Evolutionary conservation across 23 red algal species (phyloP).

Genomic region (Gracilaria vermiculophylla): DNA sequence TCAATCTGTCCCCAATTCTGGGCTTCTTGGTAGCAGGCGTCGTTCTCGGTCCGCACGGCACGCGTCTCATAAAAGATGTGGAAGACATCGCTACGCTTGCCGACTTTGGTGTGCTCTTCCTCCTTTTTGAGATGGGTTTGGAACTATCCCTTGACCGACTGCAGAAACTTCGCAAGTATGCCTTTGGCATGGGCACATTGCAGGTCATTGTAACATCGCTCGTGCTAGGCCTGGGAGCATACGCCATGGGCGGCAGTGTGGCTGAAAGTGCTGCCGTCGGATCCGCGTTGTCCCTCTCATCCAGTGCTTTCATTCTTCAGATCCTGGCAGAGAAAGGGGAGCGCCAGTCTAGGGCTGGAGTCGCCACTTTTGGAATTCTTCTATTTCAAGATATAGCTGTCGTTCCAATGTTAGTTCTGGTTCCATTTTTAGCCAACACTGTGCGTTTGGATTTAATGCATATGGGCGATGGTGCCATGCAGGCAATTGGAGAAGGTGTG

Average conservation of each 20-base stretch:
- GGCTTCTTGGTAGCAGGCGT: conserved; percentile 89
- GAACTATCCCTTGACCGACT: conserved; percentile 91
- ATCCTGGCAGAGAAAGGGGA: conserved; percentile 89
- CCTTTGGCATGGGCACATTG: conserved; percentile 80
- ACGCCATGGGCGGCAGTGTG: conserved; percentile 69
- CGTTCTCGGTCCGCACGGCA: conserved; percentile 82
- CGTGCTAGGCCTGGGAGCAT: conserved; percentile 76
- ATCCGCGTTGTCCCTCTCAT: conserved; percentile 82
- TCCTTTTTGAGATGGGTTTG: conserved; percentile 98
- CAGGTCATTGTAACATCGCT: conserved; percentile 76
- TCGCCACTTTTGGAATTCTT: conserved; percentile 90
- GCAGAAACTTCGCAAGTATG: conserved; percentile 83
- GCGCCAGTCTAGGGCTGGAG: conserved; percentile 70
- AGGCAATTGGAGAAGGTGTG: conserved; percentile 31
- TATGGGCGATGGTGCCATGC: conserved; percentile 4
- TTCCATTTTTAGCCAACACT: conserved; percentile 70
- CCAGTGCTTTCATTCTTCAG: conserved; percentile 92
- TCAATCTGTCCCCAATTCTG: conserved; percentile 87
- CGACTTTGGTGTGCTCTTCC: conserved; percentile 93
- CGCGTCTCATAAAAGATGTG: conserved; percentile 85
- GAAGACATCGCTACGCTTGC: conserved; percentile 85
- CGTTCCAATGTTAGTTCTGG: conserved; percentile 86
- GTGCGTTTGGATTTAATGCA: not conserved
- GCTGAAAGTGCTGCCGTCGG: conserved; percentile 84
- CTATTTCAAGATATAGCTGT: conserved; percentile 97